phyloP scores from a whole-genome alignment of 2,329 filamentous ascomycete species.

The Teratosphaeria nubilosa region DNA sequence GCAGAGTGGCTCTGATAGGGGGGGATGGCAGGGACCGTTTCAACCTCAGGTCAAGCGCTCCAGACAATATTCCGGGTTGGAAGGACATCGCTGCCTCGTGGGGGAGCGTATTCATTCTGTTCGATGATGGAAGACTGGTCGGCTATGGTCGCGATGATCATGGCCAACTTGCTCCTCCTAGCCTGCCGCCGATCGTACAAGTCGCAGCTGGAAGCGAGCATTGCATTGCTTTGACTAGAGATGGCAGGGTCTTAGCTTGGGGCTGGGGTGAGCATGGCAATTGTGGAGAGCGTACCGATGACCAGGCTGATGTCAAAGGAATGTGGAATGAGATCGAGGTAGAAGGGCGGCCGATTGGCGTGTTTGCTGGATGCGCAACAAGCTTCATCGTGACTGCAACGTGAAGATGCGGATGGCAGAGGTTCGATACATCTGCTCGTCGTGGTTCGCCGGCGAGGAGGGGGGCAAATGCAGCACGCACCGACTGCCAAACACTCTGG shows the following conservation, averaged over 20 bases:
- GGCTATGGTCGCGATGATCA: slow-evolving; percentile 82
- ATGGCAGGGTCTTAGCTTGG: slow-evolving; percentile 66
- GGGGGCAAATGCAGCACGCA: no score
- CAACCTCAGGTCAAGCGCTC: slow-evolving; percentile 36
- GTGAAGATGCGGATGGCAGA: not conserved
- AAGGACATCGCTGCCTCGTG: slow-evolving; percentile 66
- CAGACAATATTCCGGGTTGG: slow-evolving; percentile 47
- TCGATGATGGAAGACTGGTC: slow-evolving; percentile 47
- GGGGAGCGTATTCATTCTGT: slow-evolving; percentile 68
- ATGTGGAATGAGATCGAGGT: slow-evolving; percentile 56
- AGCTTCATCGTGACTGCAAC: slow-evolving; percentile 60
- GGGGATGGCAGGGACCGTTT: slow-evolving; percentile 64
- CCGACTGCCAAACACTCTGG: not conserved
- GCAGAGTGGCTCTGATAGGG: slow-evolving; percentile 58
- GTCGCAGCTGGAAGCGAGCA: slow-evolving; percentile 90
- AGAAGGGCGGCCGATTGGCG: slow-evolving; percentile 34
- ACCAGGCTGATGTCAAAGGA: slow-evolving; percentile 57
- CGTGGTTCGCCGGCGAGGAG: not conserved
- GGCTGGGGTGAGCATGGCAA: slow-evolving; percentile 98
- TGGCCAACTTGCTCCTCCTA: slow-evolving; percentile 61
- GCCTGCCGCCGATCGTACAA: slow-evolving; percentile 47
- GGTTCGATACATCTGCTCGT: not conserved
- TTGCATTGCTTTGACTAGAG: slow-evolving; percentile 58
- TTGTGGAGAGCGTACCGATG: slow-evolving; percentile 60
- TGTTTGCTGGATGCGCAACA: slow-evolving; percentile 85